phyloP scores from a whole-genome alignment of 2,329 filamentous ascomycete species.

The Calonectria multiphialidica region DNA sequence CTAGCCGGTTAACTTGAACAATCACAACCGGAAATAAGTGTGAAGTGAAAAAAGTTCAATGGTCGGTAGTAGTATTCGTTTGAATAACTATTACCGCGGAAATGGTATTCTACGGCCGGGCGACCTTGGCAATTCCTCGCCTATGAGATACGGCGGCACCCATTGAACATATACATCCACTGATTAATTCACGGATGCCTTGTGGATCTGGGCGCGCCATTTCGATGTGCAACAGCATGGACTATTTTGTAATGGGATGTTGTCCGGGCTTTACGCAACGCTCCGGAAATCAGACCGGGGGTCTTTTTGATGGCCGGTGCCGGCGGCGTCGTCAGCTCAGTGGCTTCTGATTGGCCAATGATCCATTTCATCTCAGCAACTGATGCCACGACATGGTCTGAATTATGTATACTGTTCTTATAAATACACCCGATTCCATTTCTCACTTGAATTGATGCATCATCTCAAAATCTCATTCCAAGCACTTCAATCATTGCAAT shows the following conservation, averaged over 20 bases:
- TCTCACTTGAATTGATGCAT: neutral
- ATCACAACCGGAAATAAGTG: conserved; percentile 19
- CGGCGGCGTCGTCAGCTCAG: neutral
- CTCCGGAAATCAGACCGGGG: neutral
- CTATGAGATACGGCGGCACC: too few species aligned
- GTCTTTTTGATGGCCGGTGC: neutral
- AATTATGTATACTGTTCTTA: neutral
- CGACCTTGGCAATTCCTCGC: too few species aligned
- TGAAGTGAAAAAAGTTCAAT: conserved; percentile 13
- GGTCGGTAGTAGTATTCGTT: conserved; percentile 16
- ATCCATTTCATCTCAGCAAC: neutral
- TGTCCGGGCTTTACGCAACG: neutral
- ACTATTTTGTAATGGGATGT: neutral
- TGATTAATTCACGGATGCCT: too few species aligned
- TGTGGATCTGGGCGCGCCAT: too few species aligned
- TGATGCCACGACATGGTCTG: neutral
- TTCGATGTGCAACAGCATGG: too few species aligned
- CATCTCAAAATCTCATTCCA: neutral
- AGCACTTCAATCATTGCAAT: neutral
- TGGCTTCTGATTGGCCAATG: neutral
- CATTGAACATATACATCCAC: too few species aligned
- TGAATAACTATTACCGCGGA: too few species aligned
- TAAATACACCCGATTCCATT: neutral
- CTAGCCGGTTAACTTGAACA: conserved; percentile 4
- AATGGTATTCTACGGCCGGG: too few species aligned